These are phyloP conservation scores for Hypomontagnella monticulosa DNA, from an alignment of 495 filamentous ascomycete species.

Conservation along the genomic window DNA sequence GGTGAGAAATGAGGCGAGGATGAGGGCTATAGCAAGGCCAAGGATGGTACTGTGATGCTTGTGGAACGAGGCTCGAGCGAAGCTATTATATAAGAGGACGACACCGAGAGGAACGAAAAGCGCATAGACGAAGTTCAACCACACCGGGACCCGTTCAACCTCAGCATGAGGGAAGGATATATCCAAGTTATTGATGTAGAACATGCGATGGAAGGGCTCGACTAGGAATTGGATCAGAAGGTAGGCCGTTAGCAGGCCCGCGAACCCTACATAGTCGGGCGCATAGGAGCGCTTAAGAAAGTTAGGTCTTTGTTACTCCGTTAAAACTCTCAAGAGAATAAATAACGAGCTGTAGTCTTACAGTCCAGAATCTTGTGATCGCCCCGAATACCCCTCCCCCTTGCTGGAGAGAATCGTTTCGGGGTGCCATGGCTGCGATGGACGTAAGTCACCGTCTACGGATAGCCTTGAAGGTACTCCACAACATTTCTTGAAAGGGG, in stretches of 20 bases:
- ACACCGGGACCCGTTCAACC: slow-evolving; percentile 82
- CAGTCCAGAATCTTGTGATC: slow-evolving; percentile 62
- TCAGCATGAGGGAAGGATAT: slow-evolving; percentile 89
- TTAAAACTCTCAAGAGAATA: neutral
- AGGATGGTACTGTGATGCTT: slow-evolving; percentile 88
- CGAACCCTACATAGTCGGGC: slow-evolving; percentile 85
- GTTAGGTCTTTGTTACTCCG: neutral
- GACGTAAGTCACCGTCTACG: slow-evolving; percentile 56
- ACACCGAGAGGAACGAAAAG: slow-evolving; percentile 72
- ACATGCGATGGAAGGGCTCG: slow-evolving; percentile 89
- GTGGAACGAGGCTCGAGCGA: slow-evolving; percentile 69
- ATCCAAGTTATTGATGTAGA: slow-evolving; percentile 79
- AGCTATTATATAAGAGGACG: slow-evolving; percentile 71
- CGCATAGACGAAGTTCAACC: slow-evolving; percentile 80
- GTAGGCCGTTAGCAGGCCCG: slow-evolving; percentile 72
- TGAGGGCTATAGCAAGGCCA: slow-evolving; percentile 77
- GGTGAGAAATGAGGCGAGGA: slow-evolving; percentile 84
- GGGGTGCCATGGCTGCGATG: slow-evolving; percentile 50
- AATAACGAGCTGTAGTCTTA: slow-evolving; percentile 29
- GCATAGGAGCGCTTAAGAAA: slow-evolving; percentile 75
- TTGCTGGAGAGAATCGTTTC: slow-evolving; percentile 35
- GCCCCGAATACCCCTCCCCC: slow-evolving; percentile 50
- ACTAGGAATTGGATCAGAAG: slow-evolving; percentile 73
- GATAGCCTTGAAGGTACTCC: slow-evolving; percentile 49
- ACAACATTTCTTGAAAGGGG: slow-evolving; percentile 36